A percentile compares a stretch with the other conserved stretches of the same genome.
phyloP scores from a whole-genome alignment of 1,284 basidiomycete genomes.

The Xerocomus amazonicus region DNA sequence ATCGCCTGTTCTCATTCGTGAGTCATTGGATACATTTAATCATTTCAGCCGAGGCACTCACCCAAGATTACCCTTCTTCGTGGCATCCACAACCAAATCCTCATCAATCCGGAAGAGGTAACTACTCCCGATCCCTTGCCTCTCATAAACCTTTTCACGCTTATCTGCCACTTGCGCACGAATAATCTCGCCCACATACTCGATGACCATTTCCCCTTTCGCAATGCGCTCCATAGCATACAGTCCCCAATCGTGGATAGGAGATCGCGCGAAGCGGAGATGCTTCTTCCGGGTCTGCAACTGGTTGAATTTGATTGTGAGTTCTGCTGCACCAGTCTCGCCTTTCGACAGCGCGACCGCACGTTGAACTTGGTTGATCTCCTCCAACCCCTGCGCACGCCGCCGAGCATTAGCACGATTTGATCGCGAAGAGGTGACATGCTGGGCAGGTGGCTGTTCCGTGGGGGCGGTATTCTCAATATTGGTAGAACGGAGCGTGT shows the following conservation, averaged over 20 bases:
- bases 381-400: constrained; percentile 90
- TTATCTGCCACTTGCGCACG: constrained; percentile 95
- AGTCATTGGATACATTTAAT: constrained; percentile 11
- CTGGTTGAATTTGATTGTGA: constrained; percentile 94
- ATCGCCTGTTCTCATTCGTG: constrained; percentile 50
- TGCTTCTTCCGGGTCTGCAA: constrained; percentile 98
- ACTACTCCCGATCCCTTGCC: constrained; percentile 92
- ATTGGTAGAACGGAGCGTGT: constrained; percentile 54
- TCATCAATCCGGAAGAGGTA: constrained; percentile 94
- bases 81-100: constrained; percentile 94
- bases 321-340: constrained; percentile 62
- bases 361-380: constrained; percentile 82
- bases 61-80: constrained; percentile 98
- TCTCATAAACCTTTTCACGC: constrained; percentile 94
- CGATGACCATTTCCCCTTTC: constrained; percentile 97
- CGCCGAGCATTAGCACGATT: constrained; percentile 94
- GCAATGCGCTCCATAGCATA: constrained; percentile 95
- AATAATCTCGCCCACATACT: constrained; percentile 98
- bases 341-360: constrained; percentile 73
- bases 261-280: constrained; percentile 90
- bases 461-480: constrained; percentile 37
- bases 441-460: constrained; percentile 46
- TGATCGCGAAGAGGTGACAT: constrained; percentile 79
- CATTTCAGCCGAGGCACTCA: constrained; percentile 42
- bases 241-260: constrained; percentile 98